A percentile compares a stretch with the other conserved stretches of the same genome.
Evolutionary conservation across 208 protist genomes (phyloP).

Genomic region (Acanthamoeba culbertsoni): DNA sequence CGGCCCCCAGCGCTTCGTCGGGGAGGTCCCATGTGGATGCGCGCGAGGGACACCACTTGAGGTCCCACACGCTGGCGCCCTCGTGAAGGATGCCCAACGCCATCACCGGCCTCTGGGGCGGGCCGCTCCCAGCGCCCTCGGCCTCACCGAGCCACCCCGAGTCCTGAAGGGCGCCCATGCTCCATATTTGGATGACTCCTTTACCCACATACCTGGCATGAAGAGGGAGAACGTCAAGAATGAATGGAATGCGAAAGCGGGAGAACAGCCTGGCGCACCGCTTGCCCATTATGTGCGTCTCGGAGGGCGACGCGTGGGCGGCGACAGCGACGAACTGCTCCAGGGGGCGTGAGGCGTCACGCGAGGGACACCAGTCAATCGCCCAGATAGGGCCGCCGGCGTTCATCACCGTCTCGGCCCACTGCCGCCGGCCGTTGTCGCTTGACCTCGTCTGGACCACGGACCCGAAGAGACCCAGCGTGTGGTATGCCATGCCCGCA

Average conservation of each 20-base stretch:
- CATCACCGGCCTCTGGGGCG: background rate
- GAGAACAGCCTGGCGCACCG: background rate
- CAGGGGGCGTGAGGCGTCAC: background rate
- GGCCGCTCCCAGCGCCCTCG: background rate
- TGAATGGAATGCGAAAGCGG: background rate
- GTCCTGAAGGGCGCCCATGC: background rate
- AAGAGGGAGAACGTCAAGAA: background rate
- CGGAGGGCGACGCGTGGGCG: background rate
- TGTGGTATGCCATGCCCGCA: background rate
- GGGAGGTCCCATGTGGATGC: background rate
- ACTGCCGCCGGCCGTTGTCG: background rate
- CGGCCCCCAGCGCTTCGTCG: background rate
- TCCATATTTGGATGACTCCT: constrained; percentile 20
- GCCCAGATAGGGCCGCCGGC: background rate
- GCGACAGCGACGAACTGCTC: background rate
- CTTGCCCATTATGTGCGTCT: background rate
- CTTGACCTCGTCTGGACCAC: background rate
- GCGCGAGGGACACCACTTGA: constrained; percentile 38
- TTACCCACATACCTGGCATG: background rate
- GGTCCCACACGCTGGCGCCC: constrained; percentile 15
- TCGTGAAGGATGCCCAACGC: constrained; percentile 38
- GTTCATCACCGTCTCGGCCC: constrained; percentile 14
- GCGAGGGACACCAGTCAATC: background rate
- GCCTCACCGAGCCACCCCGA: background rate
- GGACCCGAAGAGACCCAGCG: background rate